A percentile compares a stretch with the other conserved stretches of the same genome.
These are phyloP conservation scores for Astrephomene gubernaculifera DNA, from an alignment of 139 green algal genomes.

Conservation along the genomic window DNA sequence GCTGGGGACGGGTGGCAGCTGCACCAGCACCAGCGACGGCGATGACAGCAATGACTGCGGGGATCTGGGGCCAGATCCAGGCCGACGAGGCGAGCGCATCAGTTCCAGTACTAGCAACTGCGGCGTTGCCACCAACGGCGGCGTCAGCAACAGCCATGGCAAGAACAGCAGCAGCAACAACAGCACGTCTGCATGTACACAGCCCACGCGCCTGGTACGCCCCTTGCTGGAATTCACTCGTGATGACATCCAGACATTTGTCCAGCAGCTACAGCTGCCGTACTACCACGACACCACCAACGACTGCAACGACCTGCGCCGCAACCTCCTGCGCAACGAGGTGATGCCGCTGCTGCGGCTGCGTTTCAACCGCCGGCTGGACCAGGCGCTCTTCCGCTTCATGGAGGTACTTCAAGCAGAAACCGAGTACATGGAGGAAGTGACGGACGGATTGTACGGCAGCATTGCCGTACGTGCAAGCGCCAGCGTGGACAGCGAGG, in stretches of 20 bases:
- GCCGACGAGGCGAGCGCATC: background rate
- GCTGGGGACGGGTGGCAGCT: background rate
- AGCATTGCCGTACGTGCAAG: too few relatives aligned
- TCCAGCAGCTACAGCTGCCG: background rate
- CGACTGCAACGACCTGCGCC: slow-evolving; percentile 40
- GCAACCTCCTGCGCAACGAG: slow-evolving; percentile 55
- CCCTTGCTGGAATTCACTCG: slow-evolving; percentile 56
- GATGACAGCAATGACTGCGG: too few relatives aligned
- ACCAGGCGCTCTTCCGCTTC: slow-evolving; percentile 45
- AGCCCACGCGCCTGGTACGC: slow-evolving; percentile 42
- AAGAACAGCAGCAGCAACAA: too few relatives aligned
- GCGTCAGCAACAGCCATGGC: too few relatives aligned
- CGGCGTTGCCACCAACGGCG: background rate
- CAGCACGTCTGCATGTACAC: too few relatives aligned
- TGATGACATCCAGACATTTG: slow-evolving; percentile 43
- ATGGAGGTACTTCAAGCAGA: slow-evolving; percentile 46
- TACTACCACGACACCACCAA: slow-evolving; percentile 67
- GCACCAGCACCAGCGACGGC: background rate
- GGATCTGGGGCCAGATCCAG: too few relatives aligned
- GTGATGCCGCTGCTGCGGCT: slow-evolving; percentile 47
- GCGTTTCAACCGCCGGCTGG: slow-evolving; percentile 49
- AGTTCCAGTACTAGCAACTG: too few relatives aligned
- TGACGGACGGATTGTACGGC: background rate
- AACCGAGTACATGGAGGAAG: background rate
- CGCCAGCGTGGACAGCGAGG: too few relatives aligned